Evolutionary conservation across 2,329 filamentous ascomycete genomes (phyloP).

Genomic region (Pleoardoris graminearum): DNA sequence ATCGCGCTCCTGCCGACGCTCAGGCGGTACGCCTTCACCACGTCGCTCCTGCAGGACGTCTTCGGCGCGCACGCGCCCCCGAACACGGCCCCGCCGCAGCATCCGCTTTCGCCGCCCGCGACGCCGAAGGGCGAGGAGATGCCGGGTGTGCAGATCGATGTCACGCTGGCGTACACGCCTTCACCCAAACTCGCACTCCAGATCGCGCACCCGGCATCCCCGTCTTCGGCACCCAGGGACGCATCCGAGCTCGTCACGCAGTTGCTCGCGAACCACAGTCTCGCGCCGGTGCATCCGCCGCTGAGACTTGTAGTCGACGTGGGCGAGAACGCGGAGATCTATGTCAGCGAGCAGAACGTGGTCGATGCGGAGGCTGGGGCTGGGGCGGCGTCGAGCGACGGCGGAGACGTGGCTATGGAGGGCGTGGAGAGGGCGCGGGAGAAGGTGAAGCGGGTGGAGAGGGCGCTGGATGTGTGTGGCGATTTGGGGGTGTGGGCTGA

Average conservation of each 20-base stretch:
- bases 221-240: slow-evolving; percentile 1
- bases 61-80: slow-evolving; percentile 48
- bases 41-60: slow-evolving; percentile 64
- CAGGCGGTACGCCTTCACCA: slow-evolving; percentile 74
- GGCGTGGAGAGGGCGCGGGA: slow-evolving; percentile 28
- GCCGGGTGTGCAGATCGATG: slow-evolving; percentile 29
- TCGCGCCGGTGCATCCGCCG: slow-evolving; percentile 40
- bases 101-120: slow-evolving; percentile 31
- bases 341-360: slow-evolving; percentile 63
- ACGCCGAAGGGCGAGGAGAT: slow-evolving; percentile 14
- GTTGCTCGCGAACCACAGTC: slow-evolving; percentile 5
- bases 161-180: slow-evolving; percentile 38
- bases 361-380: slow-evolving; percentile 24
- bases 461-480: slow-evolving; percentile 52
- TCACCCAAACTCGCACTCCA: slow-evolving; percentile 37
- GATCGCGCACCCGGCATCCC: slow-evolving; percentile 32
- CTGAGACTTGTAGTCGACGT: slow-evolving; percentile 62
- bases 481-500: slow-evolving; percentile 58
- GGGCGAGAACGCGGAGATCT: slow-evolving; percentile 61
- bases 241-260: slow-evolving; percentile 13
- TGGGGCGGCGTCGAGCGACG: slow-evolving; percentile 6
- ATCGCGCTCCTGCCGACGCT: slow-evolving; percentile 70
- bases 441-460: slow-evolving; percentile 43
- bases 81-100: slow-evolving; percentile 13
- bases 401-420: slow-evolving; percentile 24